These are phyloP conservation scores for Ananas comosus DNA, from an alignment of 176 grass and related monocot species.

Conservation along the genomic window DNA sequence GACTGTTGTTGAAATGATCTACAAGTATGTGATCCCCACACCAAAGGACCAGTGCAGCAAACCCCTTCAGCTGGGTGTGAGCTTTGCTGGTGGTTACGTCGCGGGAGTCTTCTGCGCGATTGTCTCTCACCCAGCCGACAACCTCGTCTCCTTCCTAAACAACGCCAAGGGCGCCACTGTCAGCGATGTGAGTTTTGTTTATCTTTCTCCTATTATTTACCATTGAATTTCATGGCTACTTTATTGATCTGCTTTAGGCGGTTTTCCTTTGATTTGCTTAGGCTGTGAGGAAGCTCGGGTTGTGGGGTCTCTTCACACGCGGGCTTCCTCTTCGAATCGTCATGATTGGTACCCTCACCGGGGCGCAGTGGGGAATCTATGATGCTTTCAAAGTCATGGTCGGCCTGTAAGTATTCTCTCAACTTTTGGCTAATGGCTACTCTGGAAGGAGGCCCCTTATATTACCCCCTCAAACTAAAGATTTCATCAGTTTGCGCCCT, in stretches of 20 bases:
- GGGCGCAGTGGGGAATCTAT: conserved; percentile 72
- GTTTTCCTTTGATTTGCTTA: conserved; percentile 6
- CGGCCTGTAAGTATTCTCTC: conserved; percentile 54
- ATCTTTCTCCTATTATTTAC: conserved; percentile 1
- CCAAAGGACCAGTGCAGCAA: conserved; percentile 76
- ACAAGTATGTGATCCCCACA: conserved; percentile 49
- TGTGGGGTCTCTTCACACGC: conserved; percentile 60
- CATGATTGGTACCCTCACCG: conserved; percentile 81
- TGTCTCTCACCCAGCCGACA: conserved; percentile 76
- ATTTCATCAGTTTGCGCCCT: too few relatives aligned
- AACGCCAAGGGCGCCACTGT: conserved; percentile 58
- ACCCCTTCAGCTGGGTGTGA: conserved; percentile 60
- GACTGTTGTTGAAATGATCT: conserved; percentile 58
- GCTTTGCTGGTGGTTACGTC: conserved; percentile 71
- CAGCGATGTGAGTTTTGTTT: conserved; percentile 43
- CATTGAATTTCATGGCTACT: too few relatives aligned
- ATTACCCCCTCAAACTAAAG: too few relatives aligned
- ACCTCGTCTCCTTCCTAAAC: conserved; percentile 75
- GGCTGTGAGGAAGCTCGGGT: conserved; percentile 75
- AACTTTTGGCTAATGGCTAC: background rate
- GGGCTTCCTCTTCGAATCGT: conserved; percentile 61
- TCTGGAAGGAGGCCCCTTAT: too few relatives aligned
- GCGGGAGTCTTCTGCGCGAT: conserved; percentile 66
- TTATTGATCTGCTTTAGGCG: too few relatives aligned
- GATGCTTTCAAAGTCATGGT: conserved; percentile 84